phyloP scores from a whole-genome alignment of 2,329 filamentous ascomycete species.

The Purpureocillium lavendulum region DNA sequence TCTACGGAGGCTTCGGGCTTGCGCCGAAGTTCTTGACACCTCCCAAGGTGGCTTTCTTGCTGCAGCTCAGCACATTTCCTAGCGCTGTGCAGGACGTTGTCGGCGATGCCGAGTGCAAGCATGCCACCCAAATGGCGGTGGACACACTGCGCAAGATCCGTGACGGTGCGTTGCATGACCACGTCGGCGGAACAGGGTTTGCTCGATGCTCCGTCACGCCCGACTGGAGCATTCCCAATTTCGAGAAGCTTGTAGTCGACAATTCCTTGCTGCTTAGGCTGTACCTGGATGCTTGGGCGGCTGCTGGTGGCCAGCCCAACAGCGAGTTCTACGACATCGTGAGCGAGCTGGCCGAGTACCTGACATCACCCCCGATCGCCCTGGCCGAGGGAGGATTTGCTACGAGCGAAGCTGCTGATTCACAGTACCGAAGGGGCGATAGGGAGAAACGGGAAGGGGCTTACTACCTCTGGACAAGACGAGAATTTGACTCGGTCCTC shows the following conservation, averaged over 20 bases:
- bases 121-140: slow-evolving; percentile 70
- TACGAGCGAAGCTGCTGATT: slow-evolving; percentile 87
- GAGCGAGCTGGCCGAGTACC: slow-evolving; percentile 78
- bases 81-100: slow-evolving; percentile 74
- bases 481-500: slow-evolving; percentile 74
- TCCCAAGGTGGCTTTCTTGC: slow-evolving; percentile 72
- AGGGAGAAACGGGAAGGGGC: slow-evolving; percentile 82
- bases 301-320: slow-evolving; percentile 40
- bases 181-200: slow-evolving; percentile 45
- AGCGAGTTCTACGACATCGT: slow-evolving; percentile 70
- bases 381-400: slow-evolving; percentile 67
- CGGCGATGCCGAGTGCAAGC: slow-evolving; percentile 67
- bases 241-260: slow-evolving; percentile 95
- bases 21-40: slow-evolving; percentile 89
- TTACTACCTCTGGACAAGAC: slow-evolving; percentile 88
- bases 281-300: slow-evolving; percentile 79
- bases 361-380: slow-evolving; percentile 63
- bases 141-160: slow-evolving; percentile 70
- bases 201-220: slow-evolving; percentile 78
- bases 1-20: slow-evolving; percentile 70
- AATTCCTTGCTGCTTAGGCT: slow-evolving; percentile 78
- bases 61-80: slow-evolving; percentile 66
- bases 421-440: slow-evolving; percentile 64
- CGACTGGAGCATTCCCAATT: slow-evolving; percentile 92
- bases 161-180: slow-evolving; percentile 46